A percentile compares a stretch with the other conserved stretches of the same genome.
Evolutionary conservation across 2,329 filamentous ascomycete species (phyloP).

Genomic region (Blumeria hordei): DNA sequence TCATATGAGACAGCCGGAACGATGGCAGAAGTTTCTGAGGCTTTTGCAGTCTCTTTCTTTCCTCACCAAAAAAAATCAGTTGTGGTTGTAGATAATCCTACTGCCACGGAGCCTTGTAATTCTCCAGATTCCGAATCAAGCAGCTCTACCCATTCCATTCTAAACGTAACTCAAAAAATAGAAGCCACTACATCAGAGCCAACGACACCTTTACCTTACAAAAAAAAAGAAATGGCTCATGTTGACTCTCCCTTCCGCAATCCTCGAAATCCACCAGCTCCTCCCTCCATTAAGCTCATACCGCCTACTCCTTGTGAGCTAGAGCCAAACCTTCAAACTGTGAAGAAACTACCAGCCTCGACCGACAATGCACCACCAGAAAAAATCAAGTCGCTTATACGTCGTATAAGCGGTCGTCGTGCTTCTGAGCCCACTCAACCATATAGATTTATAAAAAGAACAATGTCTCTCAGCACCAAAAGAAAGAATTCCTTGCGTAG

Average conservation of each 20-base stretch:
- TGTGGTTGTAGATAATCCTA: constrained; percentile 23
- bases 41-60: constrained; percentile 34
- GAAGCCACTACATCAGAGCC: constrained; percentile 14
- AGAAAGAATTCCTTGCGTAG: constrained; percentile 6
- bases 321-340: constrained; percentile 21
- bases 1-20: constrained; percentile 37
- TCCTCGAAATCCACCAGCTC: constrained; percentile 31
- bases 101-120: constrained; percentile 6
- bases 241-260: constrained; percentile 38
- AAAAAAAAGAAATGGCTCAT: constrained; percentile 24
- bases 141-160: neutral
- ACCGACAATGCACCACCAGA: constrained; percentile 20
- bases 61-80: constrained; percentile 41
- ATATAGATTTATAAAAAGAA: constrained; percentile 26
- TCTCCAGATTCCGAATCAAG: neutral
- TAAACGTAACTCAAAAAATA: neutral
- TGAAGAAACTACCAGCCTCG: constrained; percentile 3
- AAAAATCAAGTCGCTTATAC: constrained; percentile 26
- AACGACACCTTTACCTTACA: constrained; percentile 27
- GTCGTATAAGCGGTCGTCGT: constrained; percentile 26
- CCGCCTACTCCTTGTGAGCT: constrained; percentile 33
- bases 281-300: constrained; percentile 33
- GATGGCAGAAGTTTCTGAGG: constrained; percentile 34
- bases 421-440: constrained; percentile 25
- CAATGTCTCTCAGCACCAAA: constrained; percentile 12